These are phyloP conservation scores for Cenchrus americanus DNA, from an alignment of 176 grass and related monocot species.

Conservation along the genomic window DNA sequence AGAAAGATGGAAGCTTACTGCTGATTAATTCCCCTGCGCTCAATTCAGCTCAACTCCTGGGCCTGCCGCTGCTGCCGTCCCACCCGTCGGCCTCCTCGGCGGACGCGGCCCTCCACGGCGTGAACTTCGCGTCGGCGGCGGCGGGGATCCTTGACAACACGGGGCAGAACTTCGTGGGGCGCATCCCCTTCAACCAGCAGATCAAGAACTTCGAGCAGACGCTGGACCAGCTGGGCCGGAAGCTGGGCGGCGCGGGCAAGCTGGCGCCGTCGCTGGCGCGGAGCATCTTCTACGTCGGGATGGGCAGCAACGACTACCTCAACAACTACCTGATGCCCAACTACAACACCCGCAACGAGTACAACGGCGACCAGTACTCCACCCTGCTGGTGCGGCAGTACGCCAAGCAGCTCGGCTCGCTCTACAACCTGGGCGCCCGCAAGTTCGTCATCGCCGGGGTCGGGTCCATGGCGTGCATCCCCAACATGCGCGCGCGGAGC, in stretches of 20 bases:
- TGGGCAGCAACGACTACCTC: constrained; percentile 98
- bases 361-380: constrained; percentile 81
- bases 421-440: constrained; percentile 80
- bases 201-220: constrained; percentile 96
- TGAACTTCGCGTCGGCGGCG: constrained; percentile 95
- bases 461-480: constrained; percentile 90
- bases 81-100: constrained; percentile 57
- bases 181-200: constrained; percentile 87
- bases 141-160: constrained; percentile 90
- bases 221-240: constrained; percentile 48
- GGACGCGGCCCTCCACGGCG: constrained; percentile 65
- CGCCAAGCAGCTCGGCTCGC: constrained; percentile 57
- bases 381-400: constrained; percentile 80
- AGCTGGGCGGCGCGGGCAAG: constrained; percentile 44
- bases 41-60: constrained; percentile 70
- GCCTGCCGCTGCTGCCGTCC: constrained; percentile 78
- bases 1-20: no score
- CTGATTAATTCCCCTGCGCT: no score
- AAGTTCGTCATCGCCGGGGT: constrained; percentile 77
- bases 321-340: constrained; percentile 99
- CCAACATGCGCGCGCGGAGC: constrained; percentile 75
- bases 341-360: constrained; percentile 88
- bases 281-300: constrained; percentile 88
- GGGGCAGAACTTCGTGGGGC: constrained; percentile 82
- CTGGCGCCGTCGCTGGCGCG: constrained; percentile 50